phyloP scores from a whole-genome alignment of 1,284 basidiomycete genomes.

The Meripilus lineatus region DNA sequence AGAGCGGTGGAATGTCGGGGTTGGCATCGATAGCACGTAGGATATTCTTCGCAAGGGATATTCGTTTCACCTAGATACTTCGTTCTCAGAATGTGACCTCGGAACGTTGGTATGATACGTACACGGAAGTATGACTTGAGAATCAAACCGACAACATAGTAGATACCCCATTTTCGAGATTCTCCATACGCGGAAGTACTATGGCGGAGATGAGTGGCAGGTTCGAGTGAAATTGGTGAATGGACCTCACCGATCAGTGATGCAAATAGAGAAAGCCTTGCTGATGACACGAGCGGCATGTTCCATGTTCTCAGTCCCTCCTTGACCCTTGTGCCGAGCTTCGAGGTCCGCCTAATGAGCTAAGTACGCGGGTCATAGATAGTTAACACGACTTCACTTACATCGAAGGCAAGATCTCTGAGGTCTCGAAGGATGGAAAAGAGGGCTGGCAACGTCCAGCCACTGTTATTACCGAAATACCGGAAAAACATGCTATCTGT shows the following conservation, averaged over 20 bases:
- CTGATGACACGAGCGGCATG: constrained; percentile 88
- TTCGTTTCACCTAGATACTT: constrained; percentile 69
- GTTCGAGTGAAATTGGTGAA: neutral
- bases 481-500: constrained; percentile 60
- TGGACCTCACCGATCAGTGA: constrained; percentile 76
- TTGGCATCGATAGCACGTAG: constrained; percentile 86
- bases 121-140: constrained; percentile 95
- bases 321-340: constrained; percentile 51
- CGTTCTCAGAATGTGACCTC: constrained; percentile 1
- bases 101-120: constrained; percentile 23
- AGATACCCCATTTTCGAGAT: constrained; percentile 91
- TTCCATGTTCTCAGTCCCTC: constrained; percentile 75
- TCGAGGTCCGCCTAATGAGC: constrained; percentile 58
- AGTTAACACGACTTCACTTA: constrained; percentile 23
- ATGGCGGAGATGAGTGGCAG: neutral
- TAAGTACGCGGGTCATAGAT: neutral
- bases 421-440: constrained; percentile 79
- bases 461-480: constrained; percentile 71
- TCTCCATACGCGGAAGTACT: constrained; percentile 55
- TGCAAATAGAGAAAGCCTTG: constrained; percentile 89
- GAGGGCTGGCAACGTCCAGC: constrained; percentile 79
- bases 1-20: constrained; percentile 76
- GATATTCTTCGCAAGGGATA: constrained; percentile 90
- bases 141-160: constrained; percentile 89
- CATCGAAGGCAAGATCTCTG: constrained; percentile 76